These are phyloP conservation scores for Pueraria montana DNA, from an alignment of 306 rosid genomes.

Conservation along the genomic window DNA sequence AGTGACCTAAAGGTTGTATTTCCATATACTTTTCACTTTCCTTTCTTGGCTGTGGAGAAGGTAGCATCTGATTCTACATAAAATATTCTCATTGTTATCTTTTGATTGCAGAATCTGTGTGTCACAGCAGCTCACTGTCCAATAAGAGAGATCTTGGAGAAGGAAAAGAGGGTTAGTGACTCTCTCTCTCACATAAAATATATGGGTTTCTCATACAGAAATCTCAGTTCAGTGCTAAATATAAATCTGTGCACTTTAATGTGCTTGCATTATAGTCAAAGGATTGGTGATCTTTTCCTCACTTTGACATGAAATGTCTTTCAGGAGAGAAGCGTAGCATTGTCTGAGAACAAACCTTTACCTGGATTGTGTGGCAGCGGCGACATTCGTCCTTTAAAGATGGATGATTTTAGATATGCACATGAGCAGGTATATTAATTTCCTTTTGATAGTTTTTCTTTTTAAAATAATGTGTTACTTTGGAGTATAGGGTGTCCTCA, in stretches of 20 bases:
- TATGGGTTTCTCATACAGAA: background rate
- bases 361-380: constrained; percentile 78
- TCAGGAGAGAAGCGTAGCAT: constrained; percentile 82
- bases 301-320: constrained; percentile 42
- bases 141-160: constrained; percentile 58
- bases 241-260: background rate
- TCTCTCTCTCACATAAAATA: too few species aligned
- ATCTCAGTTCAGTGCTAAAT: background rate
- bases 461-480: background rate
- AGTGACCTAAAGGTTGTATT: constrained; percentile 88
- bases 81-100: constrained; percentile 36
- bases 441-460: background rate
- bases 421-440: constrained; percentile 86
- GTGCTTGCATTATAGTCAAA: constrained; percentile 8
- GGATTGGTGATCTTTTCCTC: constrained; percentile 11
- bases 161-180: constrained; percentile 68
- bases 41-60: constrained; percentile 39
- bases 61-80: constrained; percentile 20
- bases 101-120: constrained; percentile 58
- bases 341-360: constrained; percentile 77
- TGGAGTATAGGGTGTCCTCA: background rate
- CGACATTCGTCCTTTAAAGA: constrained; percentile 79
- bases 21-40: constrained; percentile 22
- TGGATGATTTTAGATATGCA: constrained; percentile 89
- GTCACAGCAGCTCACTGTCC: constrained; percentile 62